A percentile compares a stretch with the other conserved stretches of the same genome.
These are phyloP conservation scores for Yarrowia keelungensis DNA, from an alignment of 805 yeast species.

Conservation along the genomic window DNA sequence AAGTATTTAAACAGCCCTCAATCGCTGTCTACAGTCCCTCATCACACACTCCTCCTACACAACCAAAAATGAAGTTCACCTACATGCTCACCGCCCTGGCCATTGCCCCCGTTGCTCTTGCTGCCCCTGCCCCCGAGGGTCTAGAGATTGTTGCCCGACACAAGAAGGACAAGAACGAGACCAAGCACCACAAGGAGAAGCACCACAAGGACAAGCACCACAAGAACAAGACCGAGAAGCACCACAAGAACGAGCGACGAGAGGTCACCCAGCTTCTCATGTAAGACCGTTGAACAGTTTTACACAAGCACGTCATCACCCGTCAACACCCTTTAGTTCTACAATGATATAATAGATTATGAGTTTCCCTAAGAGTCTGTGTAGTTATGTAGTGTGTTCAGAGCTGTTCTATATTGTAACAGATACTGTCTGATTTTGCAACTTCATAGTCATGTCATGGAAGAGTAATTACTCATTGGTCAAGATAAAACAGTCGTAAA, in stretches of 20 bases:
- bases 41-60: background rate
- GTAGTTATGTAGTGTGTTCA: no score
- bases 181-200: slow-evolving; percentile 34
- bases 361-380: background rate
- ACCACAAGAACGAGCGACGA: slow-evolving; percentile 17
- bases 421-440: no score
- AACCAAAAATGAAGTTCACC: slow-evolving; percentile 11
- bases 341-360: slow-evolving; percentile 5
- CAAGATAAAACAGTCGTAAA: no score
- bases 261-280: slow-evolving; percentile 22
- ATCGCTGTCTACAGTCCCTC: background rate
- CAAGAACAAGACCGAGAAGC: slow-evolving; percentile 24
- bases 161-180: slow-evolving; percentile 29
- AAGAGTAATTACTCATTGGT: no score
- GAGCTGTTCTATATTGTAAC: no score
- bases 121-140: slow-evolving; percentile 35
- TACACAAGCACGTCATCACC: no score
- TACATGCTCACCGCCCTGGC: slow-evolving; percentile 30
- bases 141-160: slow-evolving; percentile 17
- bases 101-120: slow-evolving; percentile 24
- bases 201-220: slow-evolving; percentile 30
- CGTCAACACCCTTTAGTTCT: background rate
- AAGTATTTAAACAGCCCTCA: background rate
- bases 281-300: background rate
- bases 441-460: no score